Evolutionary conservation across 768 basidiomycete species (phyloP).

Genomic region (Butyriboletus loyo): DNA sequence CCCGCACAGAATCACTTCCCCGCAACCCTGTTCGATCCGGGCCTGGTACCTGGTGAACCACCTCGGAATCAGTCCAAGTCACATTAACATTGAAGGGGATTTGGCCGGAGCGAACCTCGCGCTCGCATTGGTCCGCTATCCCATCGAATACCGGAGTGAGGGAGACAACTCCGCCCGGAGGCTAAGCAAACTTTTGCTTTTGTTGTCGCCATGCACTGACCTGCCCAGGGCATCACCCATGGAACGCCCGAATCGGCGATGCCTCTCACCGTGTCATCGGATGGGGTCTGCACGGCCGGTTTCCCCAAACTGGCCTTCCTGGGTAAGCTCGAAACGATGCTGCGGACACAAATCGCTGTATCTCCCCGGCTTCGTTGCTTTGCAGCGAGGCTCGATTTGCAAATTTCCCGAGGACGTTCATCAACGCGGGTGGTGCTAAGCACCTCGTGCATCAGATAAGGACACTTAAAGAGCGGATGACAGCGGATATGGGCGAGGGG

Average conservation of each 20-base stretch:
- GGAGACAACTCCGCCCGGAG: conserved; percentile 9
- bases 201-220: conserved; percentile 16
- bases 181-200: too few relatives aligned
- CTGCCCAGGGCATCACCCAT: conserved; percentile 9
- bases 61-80: conserved; percentile 51
- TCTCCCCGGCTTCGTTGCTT: conserved; percentile 52
- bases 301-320: conserved; percentile 41
- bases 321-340: conserved; percentile 34
- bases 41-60: conserved; percentile 58
- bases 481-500: conserved; percentile 32
- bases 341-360: conserved; percentile 47
- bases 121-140: conserved; percentile 53
- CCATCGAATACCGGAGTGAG: conserved; percentile 43
- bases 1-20: conserved; percentile 57
- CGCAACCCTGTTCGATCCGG: conserved; percentile 63
- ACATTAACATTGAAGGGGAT: conserved; percentile 64
- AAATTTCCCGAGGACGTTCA: conserved; percentile 35
- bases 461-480: conserved; percentile 22
- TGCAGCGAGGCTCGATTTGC: conserved; percentile 31
- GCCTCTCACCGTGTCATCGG: conserved; percentile 6
- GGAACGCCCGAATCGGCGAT: conserved; percentile 14
- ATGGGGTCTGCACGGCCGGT: conserved; percentile 20
- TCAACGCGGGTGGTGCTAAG: conserved; percentile 32
- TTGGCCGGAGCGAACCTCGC: conserved; percentile 72
- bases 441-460: conserved; percentile 37